Conservation (phyloP, 495 filamentous ascomycete genomes). For the Aspergillus ostianus region DNA sequence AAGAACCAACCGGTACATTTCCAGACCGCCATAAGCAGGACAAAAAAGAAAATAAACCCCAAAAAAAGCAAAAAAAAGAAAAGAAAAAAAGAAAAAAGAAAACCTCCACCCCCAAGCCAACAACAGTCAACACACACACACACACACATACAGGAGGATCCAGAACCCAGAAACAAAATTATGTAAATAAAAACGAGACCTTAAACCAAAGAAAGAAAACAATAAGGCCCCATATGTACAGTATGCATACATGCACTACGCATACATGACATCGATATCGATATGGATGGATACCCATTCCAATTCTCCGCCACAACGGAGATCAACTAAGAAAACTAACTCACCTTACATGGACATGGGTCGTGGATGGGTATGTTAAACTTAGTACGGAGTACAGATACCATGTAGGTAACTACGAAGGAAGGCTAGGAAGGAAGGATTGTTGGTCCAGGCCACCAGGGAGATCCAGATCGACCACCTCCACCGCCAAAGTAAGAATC, state of each 20-base stretch:
- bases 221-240: neutral
- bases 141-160: too few species aligned
- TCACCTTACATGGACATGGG: neutral
- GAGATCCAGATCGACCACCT: too few species aligned
- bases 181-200: too few species aligned
- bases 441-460: too few species aligned
- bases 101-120: neutral
- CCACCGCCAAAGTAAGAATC: neutral
- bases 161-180: too few species aligned
- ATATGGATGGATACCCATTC: neutral
- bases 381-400: too few species aligned
- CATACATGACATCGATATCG: neutral
- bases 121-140: too few species aligned
- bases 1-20: neutral
- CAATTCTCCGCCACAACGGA: neutral
- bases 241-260: neutral
- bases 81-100: neutral
- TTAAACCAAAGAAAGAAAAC: neutral
- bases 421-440: too few species aligned
- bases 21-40: neutral
- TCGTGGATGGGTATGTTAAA: too few species aligned
- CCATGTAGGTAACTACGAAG: too few species aligned
- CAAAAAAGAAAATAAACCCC: neutral
- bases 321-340: neutral
- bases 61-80: conserved; percentile 5